Conservation (phyloP, 2,329 filamentous ascomycete species). For the Sclerotiophoma versabilis region DNA sequence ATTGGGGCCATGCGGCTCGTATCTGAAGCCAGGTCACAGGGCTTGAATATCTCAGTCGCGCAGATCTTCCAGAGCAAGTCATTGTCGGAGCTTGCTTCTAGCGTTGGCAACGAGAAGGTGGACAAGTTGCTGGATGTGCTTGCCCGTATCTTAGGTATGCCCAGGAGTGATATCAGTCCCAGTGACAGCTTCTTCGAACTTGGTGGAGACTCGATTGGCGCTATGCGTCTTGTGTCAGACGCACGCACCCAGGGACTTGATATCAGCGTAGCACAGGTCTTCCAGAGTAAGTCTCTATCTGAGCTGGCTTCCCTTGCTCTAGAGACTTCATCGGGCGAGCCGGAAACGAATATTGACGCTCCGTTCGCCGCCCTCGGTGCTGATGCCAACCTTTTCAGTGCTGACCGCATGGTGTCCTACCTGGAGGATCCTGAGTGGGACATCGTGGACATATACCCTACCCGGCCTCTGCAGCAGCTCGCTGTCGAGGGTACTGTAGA, state of each 20-base stretch:
- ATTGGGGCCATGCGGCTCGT: slow-evolving; percentile 56
- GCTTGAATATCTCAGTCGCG: slow-evolving; percentile 51
- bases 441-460: slow-evolving; percentile 64
- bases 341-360: slow-evolving; percentile 39
- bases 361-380: slow-evolving; percentile 61
- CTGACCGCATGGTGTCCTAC: slow-evolving; percentile 58
- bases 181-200: slow-evolving; percentile 56
- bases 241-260: slow-evolving; percentile 46
- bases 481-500: slow-evolving; percentile 66
- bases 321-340: slow-evolving; percentile 37
- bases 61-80: slow-evolving; percentile 54
- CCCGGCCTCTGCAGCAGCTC: slow-evolving; percentile 65
- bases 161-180: slow-evolving; percentile 44
- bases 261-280: slow-evolving; percentile 55
- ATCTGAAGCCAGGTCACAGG: slow-evolving; percentile 46
- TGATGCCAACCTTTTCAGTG: slow-evolving; percentile 55
- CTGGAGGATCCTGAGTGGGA: slow-evolving; percentile 61
- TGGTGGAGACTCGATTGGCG: slow-evolving; percentile 56
- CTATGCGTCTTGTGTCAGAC: slow-evolving; percentile 55
- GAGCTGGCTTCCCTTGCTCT: slow-evolving; percentile 36
- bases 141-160: slow-evolving; percentile 39
- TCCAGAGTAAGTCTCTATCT: slow-evolving; percentile 52
- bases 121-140: slow-evolving; percentile 39
- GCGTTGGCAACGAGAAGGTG: slow-evolving; percentile 48
- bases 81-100: slow-evolving; percentile 61